phyloP scores from a whole-genome alignment of 129 eudicot genomes.

The Saussurea involucrata region DNA sequence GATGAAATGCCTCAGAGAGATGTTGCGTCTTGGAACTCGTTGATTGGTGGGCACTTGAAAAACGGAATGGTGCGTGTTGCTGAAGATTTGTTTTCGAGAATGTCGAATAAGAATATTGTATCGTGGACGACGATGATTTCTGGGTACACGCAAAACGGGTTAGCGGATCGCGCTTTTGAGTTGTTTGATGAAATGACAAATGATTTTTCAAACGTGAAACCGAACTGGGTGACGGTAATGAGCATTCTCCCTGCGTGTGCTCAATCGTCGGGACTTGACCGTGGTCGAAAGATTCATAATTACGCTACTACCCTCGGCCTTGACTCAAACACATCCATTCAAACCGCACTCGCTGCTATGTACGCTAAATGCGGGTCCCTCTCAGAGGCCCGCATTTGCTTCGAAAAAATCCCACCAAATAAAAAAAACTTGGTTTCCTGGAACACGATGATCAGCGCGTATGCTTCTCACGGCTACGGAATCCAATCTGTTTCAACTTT shows the following conservation, averaged over 20 bases:
- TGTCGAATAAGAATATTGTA: conserved; percentile 52
- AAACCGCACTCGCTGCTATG: conserved; percentile 69
- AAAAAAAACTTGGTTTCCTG: conserved; percentile 51
- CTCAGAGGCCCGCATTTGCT: conserved; percentile 51
- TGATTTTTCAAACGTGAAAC: conserved; percentile 43
- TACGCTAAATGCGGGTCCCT: conserved; percentile 83
- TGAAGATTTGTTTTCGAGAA: conserved; percentile 45
- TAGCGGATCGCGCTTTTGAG: conserved; percentile 42
- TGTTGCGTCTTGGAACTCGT: conserved; percentile 65
- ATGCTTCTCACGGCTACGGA: conserved; percentile 69
- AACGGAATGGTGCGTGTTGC: conserved; percentile 42
- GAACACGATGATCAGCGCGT: conserved; percentile 79
- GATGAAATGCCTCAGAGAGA: conserved; percentile 65
- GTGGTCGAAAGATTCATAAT: conserved; percentile 52
- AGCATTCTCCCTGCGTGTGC: conserved; percentile 77
- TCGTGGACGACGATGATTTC: conserved; percentile 90
- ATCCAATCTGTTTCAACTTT: conserved; percentile 54
- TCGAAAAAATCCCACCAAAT: conserved; percentile 28
- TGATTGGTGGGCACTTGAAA: conserved; percentile 66
- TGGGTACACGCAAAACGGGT: conserved; percentile 71
- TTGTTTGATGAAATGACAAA: conserved; percentile 63
- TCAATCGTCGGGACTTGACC: conserved; percentile 59
- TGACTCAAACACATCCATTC: conserved; percentile 44
- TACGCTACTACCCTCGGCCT: conserved; percentile 48
- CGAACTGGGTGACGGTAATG: conserved; percentile 82